phyloP scores from a whole-genome alignment of 106 monocot genomes.

The Dioscorea dumetorum region DNA sequence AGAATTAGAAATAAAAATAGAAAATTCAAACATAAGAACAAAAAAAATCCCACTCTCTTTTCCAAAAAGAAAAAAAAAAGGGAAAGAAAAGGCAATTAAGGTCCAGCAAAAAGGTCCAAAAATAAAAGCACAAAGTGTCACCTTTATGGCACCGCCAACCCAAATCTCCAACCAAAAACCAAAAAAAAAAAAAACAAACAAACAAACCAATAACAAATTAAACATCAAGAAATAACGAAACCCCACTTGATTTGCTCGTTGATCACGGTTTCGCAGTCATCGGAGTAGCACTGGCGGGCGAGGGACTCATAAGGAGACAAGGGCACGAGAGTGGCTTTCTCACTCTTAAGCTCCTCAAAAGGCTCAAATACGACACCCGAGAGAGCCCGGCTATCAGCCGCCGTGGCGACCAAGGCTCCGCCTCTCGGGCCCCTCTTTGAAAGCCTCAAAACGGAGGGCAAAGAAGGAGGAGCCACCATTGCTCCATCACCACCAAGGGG shows the following conservation, averaged over 20 bases:
- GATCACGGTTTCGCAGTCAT: slow-evolving; percentile 70
- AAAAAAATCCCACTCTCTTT: no score
- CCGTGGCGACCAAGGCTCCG: not conserved
- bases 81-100: no score
- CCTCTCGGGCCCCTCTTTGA: not conserved
- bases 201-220: no score
- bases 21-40: no score
- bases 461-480: not conserved
- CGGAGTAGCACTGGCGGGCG: slow-evolving; percentile 53
- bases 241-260: slow-evolving; percentile 91
- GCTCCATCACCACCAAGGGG: not conserved
- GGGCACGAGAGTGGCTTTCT: slow-evolving; percentile 43
- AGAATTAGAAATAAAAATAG: no score
- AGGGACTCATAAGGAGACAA: slow-evolving; percentile 29
- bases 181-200: no score
- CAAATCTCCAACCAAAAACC: not conserved
- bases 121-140: no score
- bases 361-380: slow-evolving; percentile 63
- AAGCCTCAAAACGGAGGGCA: slow-evolving; percentile 5
- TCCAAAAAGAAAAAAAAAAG: no score
- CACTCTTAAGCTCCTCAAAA: slow-evolving; percentile 71
- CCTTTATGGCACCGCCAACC: no score
- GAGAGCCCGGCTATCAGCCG: not conserved
- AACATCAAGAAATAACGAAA: not conserved
- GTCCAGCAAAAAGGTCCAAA: no score